Conservation (phyloP, 768 basidiomycete genomes). For the Leccinum pellstonianum region DNA sequence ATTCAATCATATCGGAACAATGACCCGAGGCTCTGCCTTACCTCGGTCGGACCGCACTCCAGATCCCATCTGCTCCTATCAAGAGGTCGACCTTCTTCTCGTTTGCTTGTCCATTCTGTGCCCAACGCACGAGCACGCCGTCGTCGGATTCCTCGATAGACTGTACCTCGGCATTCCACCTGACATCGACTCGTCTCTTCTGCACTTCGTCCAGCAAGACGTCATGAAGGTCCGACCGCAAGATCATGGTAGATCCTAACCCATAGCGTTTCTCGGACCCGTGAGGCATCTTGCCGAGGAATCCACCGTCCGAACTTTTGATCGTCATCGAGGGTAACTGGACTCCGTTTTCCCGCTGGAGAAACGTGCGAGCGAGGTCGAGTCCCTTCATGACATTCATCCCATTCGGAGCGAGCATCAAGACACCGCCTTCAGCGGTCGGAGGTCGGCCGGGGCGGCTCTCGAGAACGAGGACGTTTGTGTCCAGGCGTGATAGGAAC, state of each 20-base stretch:
- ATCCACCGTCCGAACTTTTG: slow-evolving; percentile 21
- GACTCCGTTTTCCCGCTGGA: slow-evolving; percentile 21
- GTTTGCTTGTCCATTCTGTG: slow-evolving; percentile 16
- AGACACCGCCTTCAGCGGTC: slow-evolving; percentile 24
- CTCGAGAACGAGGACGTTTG: slow-evolving; percentile 24
- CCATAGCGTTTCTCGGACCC: slow-evolving; percentile 29
- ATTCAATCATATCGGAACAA: not conserved
- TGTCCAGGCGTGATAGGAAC: slow-evolving; percentile 26
- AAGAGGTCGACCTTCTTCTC: slow-evolving; percentile 31
- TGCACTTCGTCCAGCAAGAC: slow-evolving; percentile 32
- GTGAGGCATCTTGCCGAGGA: slow-evolving; percentile 25
- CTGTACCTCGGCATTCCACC: slow-evolving; percentile 25
- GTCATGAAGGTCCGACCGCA: slow-evolving; percentile 33
- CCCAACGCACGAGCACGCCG: slow-evolving; percentile 29
- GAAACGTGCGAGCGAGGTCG: slow-evolving; percentile 23
- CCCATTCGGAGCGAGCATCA: slow-evolving; percentile 32
- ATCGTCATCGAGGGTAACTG: slow-evolving; percentile 23
- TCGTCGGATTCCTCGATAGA: slow-evolving; percentile 25
- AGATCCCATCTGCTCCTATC: slow-evolving; percentile 33
- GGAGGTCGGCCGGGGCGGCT: slow-evolving; percentile 17
- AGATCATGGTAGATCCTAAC: slow-evolving; percentile 25
- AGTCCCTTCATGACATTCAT: slow-evolving; percentile 31
- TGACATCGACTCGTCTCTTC: slow-evolving; percentile 15
- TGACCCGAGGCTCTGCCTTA: slow-evolving; percentile 6
- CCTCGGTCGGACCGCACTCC: slow-evolving; percentile 30